phyloP scores from a whole-genome alignment of 148 eudicot genomes.

The Camellia granthamiana region DNA sequence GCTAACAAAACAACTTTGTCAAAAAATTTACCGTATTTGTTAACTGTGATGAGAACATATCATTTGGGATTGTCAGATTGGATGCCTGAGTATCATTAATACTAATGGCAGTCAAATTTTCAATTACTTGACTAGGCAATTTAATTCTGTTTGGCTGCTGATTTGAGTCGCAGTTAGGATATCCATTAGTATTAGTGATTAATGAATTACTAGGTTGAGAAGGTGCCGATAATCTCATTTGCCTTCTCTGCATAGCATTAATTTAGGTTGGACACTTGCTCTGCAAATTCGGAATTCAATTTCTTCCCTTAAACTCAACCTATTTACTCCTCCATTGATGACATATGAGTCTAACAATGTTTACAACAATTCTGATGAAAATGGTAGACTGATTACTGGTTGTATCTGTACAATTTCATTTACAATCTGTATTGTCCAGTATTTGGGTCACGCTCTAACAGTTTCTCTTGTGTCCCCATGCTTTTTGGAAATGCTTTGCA shows the following conservation, averaged over 20 bases:
- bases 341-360: neutral
- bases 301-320: neutral
- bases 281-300: neutral
- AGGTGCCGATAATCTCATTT: neutral
- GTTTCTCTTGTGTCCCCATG: neutral
- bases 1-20: slow-evolving; percentile 11
- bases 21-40: neutral
- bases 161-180: neutral
- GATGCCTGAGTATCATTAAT: neutral
- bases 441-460: neutral
- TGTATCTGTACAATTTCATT: neutral
- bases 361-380: neutral
- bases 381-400: neutral
- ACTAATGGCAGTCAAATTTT: neutral
- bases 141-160: too few relatives aligned
- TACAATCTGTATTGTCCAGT: neutral
- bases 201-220: neutral
- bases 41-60: neutral
- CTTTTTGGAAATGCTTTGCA: neutral
- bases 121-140: neutral
- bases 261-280: neutral
- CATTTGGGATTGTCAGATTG: neutral
- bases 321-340: neutral
- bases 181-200: neutral
- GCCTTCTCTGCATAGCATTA: neutral